These are phyloP conservation scores for Starmerella stellata DNA, from an alignment of 805 yeast species.

Conservation along the genomic window DNA sequence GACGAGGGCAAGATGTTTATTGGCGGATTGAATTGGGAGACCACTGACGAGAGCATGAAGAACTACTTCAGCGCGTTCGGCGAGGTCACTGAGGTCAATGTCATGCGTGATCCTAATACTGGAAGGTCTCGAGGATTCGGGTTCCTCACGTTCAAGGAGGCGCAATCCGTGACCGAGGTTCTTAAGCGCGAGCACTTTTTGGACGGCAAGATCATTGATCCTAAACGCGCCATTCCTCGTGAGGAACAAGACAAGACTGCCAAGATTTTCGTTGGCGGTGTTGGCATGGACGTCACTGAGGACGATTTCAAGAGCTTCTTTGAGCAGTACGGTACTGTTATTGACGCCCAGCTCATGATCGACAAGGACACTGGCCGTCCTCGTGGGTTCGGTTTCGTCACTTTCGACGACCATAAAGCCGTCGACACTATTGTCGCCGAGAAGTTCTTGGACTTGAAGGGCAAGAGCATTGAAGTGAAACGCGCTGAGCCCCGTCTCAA, in stretches of 20 bases:
- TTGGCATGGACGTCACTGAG: slow-evolving; percentile 83
- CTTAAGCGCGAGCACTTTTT: slow-evolving; percentile 69
- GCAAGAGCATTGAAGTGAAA: slow-evolving; percentile 37
- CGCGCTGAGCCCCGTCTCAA: slow-evolving; percentile 27
- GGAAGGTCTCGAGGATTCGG: slow-evolving; percentile 94
- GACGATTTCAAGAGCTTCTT: slow-evolving; percentile 74
- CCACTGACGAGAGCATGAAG: slow-evolving; percentile 70
- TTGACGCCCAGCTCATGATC: slow-evolving; percentile 92
- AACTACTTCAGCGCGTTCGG: slow-evolving; percentile 79
- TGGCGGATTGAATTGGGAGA: slow-evolving; percentile 97
- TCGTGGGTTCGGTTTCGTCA: slow-evolving; percentile 92
- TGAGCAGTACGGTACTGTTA: slow-evolving; percentile 71
- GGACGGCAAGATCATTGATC: slow-evolving; percentile 93
- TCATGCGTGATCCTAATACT: slow-evolving; percentile 75
- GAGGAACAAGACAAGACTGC: slow-evolving; percentile 96
- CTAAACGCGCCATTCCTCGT: slow-evolving; percentile 91
- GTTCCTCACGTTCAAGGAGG: slow-evolving; percentile 65
- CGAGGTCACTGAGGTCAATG: slow-evolving; percentile 68
- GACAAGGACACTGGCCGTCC: slow-evolving; percentile 95
- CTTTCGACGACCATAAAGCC: slow-evolving; percentile 86
- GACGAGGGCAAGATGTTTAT: slow-evolving; percentile 85
- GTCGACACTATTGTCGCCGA: slow-evolving; percentile 75
- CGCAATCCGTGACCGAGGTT: slow-evolving; percentile 73
- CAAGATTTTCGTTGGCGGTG: slow-evolving; percentile 93
- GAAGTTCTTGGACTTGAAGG: slow-evolving; percentile 67